Percentiles rank a stretch among this genome's conserved stretches.
Conservation (phyloP, 768 basidiomycete genomes). For the Tricholoma furcatifolium region DNA sequence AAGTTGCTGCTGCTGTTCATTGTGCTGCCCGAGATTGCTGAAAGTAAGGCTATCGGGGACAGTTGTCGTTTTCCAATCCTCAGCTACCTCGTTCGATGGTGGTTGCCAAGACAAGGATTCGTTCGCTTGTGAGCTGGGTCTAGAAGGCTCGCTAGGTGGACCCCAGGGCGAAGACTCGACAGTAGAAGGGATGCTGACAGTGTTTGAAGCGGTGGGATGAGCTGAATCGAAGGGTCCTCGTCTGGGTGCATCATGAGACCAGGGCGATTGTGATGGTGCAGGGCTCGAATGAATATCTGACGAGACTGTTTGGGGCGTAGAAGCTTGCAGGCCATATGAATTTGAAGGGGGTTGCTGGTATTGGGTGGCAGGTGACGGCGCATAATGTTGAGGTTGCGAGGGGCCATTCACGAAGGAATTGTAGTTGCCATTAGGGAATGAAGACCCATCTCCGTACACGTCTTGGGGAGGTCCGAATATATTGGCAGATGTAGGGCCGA, state of each 20-base stretch:
- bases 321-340: slow-evolving; percentile 10
- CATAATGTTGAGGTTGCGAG: slow-evolving; percentile 16
- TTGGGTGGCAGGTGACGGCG: slow-evolving; percentile 13
- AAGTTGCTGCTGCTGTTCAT: slow-evolving; percentile 46
- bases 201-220: slow-evolving; percentile 42
- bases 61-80: slow-evolving; percentile 46
- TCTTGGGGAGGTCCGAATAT: slow-evolving; percentile 14
- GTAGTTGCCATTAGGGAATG: slow-evolving; percentile 10
- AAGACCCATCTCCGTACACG: slow-evolving; percentile 4
- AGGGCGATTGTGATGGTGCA: slow-evolving; percentile 31
- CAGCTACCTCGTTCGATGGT: slow-evolving; percentile 42
- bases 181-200: slow-evolving; percentile 22
- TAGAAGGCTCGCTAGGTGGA: slow-evolving; percentile 23
- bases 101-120: slow-evolving; percentile 59
- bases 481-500: slow-evolving; percentile 12
- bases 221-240: slow-evolving; percentile 42
- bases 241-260: slow-evolving; percentile 32
- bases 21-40: slow-evolving; percentile 59
- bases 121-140: slow-evolving; percentile 24
- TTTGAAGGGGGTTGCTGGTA: slow-evolving; percentile 10
- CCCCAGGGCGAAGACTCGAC: slow-evolving; percentile 38
- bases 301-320: slow-evolving; percentile 17
- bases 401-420: slow-evolving; percentile 11
- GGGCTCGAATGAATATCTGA: slow-evolving; percentile 16
- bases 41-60: slow-evolving; percentile 53